A percentile compares a stretch with the other conserved stretches of the same genome.
These are phyloP conservation scores for Melampsora allii-populina DNA, from an alignment of 1,284 basidiomycete species.

Conservation along the genomic window DNA sequence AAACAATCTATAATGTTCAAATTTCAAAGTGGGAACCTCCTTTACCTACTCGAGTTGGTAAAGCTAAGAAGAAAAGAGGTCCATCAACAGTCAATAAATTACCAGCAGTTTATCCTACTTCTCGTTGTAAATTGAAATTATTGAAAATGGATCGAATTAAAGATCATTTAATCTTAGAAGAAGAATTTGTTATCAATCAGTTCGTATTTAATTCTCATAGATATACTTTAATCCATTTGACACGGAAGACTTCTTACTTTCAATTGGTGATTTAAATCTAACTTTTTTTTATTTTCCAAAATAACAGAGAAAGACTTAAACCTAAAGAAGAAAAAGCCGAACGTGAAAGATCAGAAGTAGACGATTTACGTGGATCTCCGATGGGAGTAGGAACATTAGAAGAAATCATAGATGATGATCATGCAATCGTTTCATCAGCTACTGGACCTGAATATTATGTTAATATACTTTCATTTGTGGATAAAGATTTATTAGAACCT, in stretches of 20 bases:
- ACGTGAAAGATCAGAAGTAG: constrained; percentile 88
- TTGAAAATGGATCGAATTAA: constrained; percentile 97
- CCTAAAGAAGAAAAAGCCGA: constrained; percentile 87
- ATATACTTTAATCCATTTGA: not conserved
- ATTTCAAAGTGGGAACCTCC: constrained; percentile 91
- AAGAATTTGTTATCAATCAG: constrained; percentile 53
- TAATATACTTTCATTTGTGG: constrained; percentile 96
- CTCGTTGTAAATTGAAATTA: constrained; percentile 90
- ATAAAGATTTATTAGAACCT: constrained; percentile 96
- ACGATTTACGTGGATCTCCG: constrained; percentile 89
- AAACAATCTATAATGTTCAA: constrained; percentile 63
- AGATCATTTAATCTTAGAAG: constrained; percentile 94
- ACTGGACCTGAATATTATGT: constrained; percentile 98
- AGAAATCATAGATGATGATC: constrained; percentile 99
- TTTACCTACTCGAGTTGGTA: constrained; percentile 92
- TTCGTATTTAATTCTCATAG: not conserved
- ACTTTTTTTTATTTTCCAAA: not conserved
- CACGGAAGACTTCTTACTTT: constrained; percentile 73
- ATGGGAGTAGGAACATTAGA: constrained; percentile 97
- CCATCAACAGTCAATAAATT: constrained; percentile 88
- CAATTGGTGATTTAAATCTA: constrained; percentile 57
- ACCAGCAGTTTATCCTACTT: constrained; percentile 88
- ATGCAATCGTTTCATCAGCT: constrained; percentile 93
- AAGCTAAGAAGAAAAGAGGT: constrained; percentile 75
- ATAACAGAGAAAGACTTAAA: constrained; percentile 48